Percentiles rank a stretch among this genome's conserved stretches.
These are phyloP conservation scores for Trematosphaeria pertusa DNA, from an alignment of 2,329 filamentous ascomycete genomes.

Conservation along the genomic window DNA sequence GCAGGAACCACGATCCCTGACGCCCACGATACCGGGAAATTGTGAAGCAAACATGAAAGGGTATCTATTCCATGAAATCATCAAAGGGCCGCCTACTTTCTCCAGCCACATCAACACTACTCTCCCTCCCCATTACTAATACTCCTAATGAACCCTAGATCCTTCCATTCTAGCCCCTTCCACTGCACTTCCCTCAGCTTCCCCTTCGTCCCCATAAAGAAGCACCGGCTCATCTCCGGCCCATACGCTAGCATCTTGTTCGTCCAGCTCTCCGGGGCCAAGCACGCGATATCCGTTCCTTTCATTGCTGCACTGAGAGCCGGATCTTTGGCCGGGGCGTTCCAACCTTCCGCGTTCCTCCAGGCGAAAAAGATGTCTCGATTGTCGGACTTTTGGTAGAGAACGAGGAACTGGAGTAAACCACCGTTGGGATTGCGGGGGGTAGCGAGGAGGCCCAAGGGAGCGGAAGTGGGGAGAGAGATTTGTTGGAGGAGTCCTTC, in stretches of 20 bases:
- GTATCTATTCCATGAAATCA: too few species aligned
- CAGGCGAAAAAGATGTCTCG: neutral
- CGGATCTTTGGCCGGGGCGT: neutral
- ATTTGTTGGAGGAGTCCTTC: neutral
- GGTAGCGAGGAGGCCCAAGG: neutral
- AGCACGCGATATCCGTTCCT: conserved; percentile 1
- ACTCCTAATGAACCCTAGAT: neutral
- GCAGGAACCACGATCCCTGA: too few species aligned
- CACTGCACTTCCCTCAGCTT: neutral
- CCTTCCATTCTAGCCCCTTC: neutral
- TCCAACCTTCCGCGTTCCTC: neutral
- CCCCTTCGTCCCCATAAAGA: neutral
- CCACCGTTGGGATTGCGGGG: neutral
- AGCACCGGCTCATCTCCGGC: neutral
- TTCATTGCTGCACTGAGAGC: neutral
- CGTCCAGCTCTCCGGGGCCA: neutral
- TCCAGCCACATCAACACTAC: too few species aligned
- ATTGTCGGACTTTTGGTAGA: neutral
- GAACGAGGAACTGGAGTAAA: neutral
- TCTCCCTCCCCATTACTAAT: neutral
- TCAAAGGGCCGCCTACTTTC: too few species aligned
- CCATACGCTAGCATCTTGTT: neutral
- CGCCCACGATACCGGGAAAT: too few species aligned
- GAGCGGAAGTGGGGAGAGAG: neutral
- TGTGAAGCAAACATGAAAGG: too few species aligned